Base-by-base conservation (phyloP, 2,329 filamentous ascomycete species). In the Rhexocercosporidium sp. region DNA sequence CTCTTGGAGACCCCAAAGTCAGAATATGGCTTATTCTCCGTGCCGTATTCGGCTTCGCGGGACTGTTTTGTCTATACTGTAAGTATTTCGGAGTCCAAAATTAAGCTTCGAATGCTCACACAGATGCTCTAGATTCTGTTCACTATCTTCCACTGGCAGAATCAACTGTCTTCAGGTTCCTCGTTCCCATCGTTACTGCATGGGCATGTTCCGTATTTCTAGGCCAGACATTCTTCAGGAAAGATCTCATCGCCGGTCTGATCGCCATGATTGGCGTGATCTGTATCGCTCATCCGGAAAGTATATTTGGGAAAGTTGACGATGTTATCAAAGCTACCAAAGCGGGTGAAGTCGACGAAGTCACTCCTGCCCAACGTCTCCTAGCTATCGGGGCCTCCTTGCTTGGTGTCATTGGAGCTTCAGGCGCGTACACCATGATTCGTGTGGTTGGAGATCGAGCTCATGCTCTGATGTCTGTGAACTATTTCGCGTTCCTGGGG, bases 141-240 rank as follows among this genome's bases (percentile, higher is more conserved):
- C 86, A 92, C 75, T 96, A 96, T 74, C 85, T 97, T 1, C 92
- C 93, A 0, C 85, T 97, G 1, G 91, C 93, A 14, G 94, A 97
- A 78, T 92, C 94, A 1, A 97, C 93, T 0, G 94, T 97, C 29
- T 90, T 97, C 65, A 94, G 93, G 7, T 97, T 97, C 76, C 84
- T 97, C 3, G 88, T 91, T 0, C 94, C 94, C 0, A 90, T 91
- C n/a, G 83, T 96, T 12, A 88, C 92, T 8, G 93, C 93, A 65
- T 93, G 93, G 81, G 85, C 91, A 16, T 97, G 93, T 77, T 93
- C 90, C 29, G 82, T 94, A 59, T 80, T 94, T 29, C 80, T 90
- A 8, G 87, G 88, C 56, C 92, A 96, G 73, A 88, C 90, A 0
- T 97, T 96, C 76, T 93, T 92, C 1, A 83, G 87, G 22, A 86